phyloP scores from a whole-genome alignment of 169 alveolate species.

The Plasmodium blacklocki region DNA sequence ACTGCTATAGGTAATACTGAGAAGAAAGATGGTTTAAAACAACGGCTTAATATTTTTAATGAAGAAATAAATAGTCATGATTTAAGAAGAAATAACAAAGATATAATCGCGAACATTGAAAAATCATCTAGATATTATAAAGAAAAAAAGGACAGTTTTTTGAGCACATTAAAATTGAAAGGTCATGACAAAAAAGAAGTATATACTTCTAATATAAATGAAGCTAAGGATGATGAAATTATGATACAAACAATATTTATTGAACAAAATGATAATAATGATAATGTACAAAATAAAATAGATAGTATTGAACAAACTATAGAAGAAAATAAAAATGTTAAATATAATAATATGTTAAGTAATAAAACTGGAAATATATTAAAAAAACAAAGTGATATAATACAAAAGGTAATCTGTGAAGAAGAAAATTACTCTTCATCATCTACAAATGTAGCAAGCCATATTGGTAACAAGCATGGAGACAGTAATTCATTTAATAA shows the following conservation, averaged over 20 bases:
- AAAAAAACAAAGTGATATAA: constrained; percentile 10
- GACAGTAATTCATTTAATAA: no score
- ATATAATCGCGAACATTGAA: constrained; percentile 40
- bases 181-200: constrained; percentile 11
- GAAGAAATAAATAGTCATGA: constrained; percentile 30
- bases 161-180: not conserved
- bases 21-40: no score
- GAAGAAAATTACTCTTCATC: no score
- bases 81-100: constrained; percentile 45
- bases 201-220: not conserved
- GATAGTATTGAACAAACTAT: constrained; percentile 28
- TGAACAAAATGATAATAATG: constrained; percentile 41
- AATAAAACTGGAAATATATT: constrained; percentile 4
- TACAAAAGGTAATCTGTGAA: no score
- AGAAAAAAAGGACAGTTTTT: constrained; percentile 16
- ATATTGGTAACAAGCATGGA: no score
- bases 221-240: constrained; percentile 29
- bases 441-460: no score
- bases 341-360: not conserved
- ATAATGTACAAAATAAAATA: constrained; percentile 32
- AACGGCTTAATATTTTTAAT: not conserved
- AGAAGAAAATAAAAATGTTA: constrained; percentile 28
- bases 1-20: no score
- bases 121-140: constrained; percentile 14
- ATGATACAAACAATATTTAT: constrained; percentile 33